Conservation (phyloP, 2,329 filamentous ascomycete genomes). For the Epichloe uncinata region DNA sequence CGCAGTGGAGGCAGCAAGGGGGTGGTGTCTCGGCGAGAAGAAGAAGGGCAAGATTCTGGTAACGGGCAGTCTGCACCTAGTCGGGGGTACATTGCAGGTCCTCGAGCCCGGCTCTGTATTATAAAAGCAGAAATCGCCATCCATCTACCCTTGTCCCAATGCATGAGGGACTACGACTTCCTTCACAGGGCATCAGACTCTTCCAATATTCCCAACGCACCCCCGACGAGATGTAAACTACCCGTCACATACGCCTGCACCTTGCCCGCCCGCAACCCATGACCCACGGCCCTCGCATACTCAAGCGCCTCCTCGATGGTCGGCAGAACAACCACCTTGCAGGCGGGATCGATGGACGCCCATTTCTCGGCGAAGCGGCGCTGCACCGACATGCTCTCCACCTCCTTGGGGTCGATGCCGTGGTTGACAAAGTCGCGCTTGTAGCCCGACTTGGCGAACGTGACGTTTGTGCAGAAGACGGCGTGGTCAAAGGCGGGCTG, state of each 20-base stretch:
- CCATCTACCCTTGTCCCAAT: no score
- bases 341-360: conserved; percentile 31
- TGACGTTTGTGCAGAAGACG: conserved; percentile 71
- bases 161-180: neutral
- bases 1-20: conserved; percentile 46
- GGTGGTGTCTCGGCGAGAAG: conserved; percentile 17
- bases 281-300: conserved; percentile 26
- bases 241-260: conserved; percentile 44
- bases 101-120: conserved; percentile 37
- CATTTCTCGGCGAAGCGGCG: conserved; percentile 39
- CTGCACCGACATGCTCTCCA: conserved; percentile 39
- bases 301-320: conserved; percentile 44
- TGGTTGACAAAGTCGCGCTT: conserved; percentile 45
- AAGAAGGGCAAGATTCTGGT: conserved; percentile 43
- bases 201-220: conserved; percentile 36
- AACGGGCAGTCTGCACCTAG: conserved; percentile 76
- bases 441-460: conserved; percentile 36
- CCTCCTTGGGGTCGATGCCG: conserved; percentile 36
- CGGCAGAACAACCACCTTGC: conserved; percentile 32
- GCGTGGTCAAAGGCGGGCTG: conserved; percentile 50
- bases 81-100: conserved; percentile 64
- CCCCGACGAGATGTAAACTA: conserved; percentile 50
- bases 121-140: conserved; percentile 9
- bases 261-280: conserved; percentile 19
- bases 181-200: conserved; percentile 28